Evolutionary conservation across 169 alveolate species (phyloP).

Genomic region (Babesia caballi): DNA sequence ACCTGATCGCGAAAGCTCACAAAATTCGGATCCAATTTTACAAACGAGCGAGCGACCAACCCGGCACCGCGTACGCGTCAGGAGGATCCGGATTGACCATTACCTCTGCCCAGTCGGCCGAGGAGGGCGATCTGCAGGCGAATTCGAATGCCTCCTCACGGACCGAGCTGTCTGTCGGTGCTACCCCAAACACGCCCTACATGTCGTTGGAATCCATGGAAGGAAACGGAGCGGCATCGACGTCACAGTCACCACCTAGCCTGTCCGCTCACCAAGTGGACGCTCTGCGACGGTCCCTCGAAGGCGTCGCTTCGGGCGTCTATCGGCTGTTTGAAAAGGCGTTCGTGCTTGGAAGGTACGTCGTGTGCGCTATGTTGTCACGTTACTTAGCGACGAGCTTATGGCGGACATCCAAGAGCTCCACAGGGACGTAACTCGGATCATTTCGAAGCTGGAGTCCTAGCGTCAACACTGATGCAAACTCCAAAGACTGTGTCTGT

Average conservation of each 20-base stretch:
- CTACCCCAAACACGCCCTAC: background rate
- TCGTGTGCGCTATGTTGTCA: background rate
- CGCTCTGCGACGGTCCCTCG: background rate
- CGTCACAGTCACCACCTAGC: background rate
- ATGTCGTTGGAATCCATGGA: background rate
- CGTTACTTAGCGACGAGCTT: background rate
- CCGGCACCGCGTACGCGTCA: no score
- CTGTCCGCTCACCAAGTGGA: background rate
- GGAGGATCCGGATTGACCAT: background rate
- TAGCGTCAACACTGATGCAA: background rate
- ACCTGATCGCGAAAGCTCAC: constrained; percentile 30
- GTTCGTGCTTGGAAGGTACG: background rate
- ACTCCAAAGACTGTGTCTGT: background rate
- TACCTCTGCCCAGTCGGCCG: background rate
- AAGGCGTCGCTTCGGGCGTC: constrained; percentile 1
- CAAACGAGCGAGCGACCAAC: background rate
- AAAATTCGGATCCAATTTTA: background rate
- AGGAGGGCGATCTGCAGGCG: background rate
- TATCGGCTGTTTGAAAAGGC: constrained; percentile 6
- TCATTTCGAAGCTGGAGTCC: constrained; percentile 2
- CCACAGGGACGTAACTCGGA: constrained; percentile 10
- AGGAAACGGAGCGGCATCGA: background rate
- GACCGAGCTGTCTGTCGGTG: no score
- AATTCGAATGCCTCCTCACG: background rate
- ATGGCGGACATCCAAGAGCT: constrained; percentile 5